Percentiles rank a stretch among this genome's conserved stretches.
Evolutionary conservation across 345 rosid species (phyloP).

Genomic region (Laguncularia racemosa): DNA sequence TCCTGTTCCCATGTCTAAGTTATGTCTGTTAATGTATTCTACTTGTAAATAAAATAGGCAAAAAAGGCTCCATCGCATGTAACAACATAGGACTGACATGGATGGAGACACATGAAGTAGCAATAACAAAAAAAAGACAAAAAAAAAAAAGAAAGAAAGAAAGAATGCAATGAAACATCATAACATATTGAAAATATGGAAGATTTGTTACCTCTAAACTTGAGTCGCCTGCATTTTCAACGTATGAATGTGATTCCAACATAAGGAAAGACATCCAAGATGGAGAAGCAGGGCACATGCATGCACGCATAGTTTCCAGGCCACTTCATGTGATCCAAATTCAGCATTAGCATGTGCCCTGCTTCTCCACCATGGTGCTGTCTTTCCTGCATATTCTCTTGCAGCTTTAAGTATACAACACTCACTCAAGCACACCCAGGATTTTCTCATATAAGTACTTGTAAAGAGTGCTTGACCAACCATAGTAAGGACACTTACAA

Average conservation of each 20-base stretch:
- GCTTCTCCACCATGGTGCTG: conserved; percentile 41
- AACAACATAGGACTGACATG: too few species aligned
- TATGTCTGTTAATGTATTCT: too few species aligned
- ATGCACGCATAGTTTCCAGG: conserved; percentile 23
- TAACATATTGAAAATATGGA: not conserved
- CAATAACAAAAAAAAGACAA: too few species aligned
- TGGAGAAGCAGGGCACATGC: conserved; percentile 39
- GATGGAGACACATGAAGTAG: too few species aligned
- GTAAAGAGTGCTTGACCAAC: not conserved
- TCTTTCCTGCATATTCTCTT: conserved; percentile 10
- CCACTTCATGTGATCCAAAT: conserved; percentile 4
- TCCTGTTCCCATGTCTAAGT: too few species aligned
- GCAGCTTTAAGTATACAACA: not conserved
- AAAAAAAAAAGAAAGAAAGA: too few species aligned
- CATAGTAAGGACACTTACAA: not conserved
- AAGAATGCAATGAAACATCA: too few species aligned
- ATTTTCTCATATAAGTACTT: not conserved
- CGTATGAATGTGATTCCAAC: not conserved
- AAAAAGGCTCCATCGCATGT: too few species aligned
- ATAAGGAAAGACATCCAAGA: conserved; percentile 20
- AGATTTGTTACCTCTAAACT: conserved; percentile 4
- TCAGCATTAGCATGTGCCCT: conserved; percentile 31
- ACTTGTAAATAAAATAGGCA: too few species aligned
- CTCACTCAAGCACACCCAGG: conserved; percentile 1
- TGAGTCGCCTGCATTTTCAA: not conserved